Evolutionary conservation across 495 filamentous ascomycete genomes (phyloP).

Genomic region (Neurospora sp.): DNA sequence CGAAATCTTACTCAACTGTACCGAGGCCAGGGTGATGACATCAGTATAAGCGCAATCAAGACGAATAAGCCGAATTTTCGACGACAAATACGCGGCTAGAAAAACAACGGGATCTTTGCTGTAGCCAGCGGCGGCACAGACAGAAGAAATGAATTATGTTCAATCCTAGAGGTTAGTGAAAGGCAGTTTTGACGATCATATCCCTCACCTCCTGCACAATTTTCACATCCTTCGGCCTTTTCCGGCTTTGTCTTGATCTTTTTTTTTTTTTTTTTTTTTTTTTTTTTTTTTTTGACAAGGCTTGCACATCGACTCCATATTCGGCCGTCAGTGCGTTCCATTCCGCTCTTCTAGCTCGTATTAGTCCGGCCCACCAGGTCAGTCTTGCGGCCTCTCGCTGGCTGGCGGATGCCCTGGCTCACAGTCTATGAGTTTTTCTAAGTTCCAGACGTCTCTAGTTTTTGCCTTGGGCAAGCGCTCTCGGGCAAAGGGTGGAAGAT

Average conservation of each 20-base stretch:
- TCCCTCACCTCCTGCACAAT: not conserved
- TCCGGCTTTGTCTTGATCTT: not conserved
- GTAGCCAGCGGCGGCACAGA: not conserved
- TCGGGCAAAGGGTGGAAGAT: not conserved
- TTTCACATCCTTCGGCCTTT: not conserved
- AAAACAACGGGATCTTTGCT: not conserved
- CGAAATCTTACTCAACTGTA: slow-evolving; percentile 7
- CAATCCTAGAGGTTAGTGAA: not conserved
- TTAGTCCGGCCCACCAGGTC: not conserved
- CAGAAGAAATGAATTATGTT: not conserved
- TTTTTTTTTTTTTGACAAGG: not conserved
- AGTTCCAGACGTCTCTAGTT: not conserved
- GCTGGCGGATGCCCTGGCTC: not conserved
- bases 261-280: not conserved
- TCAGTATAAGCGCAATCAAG: slow-evolving; percentile 23
- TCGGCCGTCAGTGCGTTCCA: not conserved
- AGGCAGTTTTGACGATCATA: not conserved
- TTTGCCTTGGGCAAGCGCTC: not conserved
- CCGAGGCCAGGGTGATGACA: slow-evolving; percentile 14
- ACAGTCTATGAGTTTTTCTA: not conserved
- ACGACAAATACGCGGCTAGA: not conserved
- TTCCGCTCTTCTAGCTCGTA: not conserved
- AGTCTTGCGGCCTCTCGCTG: not conserved
- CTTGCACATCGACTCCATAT: not conserved
- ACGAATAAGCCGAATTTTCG: slow-evolving; percentile 4